These are phyloP conservation scores for Malassezia equina DNA, from an alignment of 1,284 basidiomycete genomes.

Conservation along the genomic window DNA sequence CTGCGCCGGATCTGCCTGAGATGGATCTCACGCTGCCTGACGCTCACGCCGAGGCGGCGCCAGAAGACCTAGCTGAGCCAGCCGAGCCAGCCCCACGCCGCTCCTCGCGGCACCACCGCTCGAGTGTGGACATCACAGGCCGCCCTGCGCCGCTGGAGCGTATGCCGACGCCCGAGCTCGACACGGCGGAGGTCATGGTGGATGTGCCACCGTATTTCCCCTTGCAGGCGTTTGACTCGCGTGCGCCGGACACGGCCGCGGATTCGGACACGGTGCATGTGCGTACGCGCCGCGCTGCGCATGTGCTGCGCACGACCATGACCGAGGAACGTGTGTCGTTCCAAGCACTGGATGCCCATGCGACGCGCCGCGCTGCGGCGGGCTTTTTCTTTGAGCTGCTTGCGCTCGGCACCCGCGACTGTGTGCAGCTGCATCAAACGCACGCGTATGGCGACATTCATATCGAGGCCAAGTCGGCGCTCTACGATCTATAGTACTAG, in stretches of 20 bases:
- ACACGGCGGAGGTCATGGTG: constrained; percentile 53
- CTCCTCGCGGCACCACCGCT: constrained; percentile 7
- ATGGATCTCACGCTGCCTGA: constrained; percentile 20
- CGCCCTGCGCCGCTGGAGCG: constrained; percentile 29
- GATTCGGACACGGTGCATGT: constrained; percentile 30
- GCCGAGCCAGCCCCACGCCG: constrained; percentile 2
- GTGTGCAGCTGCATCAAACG: constrained; percentile 66
- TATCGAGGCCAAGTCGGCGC: constrained; percentile 66
- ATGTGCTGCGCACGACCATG: constrained; percentile 34
- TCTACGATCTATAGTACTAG: constrained; percentile 49
- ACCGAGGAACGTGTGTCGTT: constrained; percentile 54
- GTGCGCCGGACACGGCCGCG: constrained; percentile 50
- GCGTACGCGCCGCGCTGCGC: constrained; percentile 47
- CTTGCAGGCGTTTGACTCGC: constrained; percentile 70
- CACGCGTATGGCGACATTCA: constrained; percentile 70
- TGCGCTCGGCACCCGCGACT: constrained; percentile 82
- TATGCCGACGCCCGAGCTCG: constrained; percentile 53
- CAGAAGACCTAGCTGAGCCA: too few species aligned
- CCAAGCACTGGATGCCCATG: constrained; percentile 64
- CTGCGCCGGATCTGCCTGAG: background rate
- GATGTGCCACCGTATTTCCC: constrained; percentile 62
- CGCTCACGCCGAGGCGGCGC: constrained; percentile 3
- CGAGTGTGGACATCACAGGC: constrained; percentile 15
- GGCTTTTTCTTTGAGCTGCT: constrained; percentile 97
- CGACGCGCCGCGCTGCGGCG: constrained; percentile 77